Evolutionary conservation across 2,329 filamentous ascomycete species (phyloP), one percentile per base, ranked within the genome.

Genomic region (Nemania sp.): DNA sequence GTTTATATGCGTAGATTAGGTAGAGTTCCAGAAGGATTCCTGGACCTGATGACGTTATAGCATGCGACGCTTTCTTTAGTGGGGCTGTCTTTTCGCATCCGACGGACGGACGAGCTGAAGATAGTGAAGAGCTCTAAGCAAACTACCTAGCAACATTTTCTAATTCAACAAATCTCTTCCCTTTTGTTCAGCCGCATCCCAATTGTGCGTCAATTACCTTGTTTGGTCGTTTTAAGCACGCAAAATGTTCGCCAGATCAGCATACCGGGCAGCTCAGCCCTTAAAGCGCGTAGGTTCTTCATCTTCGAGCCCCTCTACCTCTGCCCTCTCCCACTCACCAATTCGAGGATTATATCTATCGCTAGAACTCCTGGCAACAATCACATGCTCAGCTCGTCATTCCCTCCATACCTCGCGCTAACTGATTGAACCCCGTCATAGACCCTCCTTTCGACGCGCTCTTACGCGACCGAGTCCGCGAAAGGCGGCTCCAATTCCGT

Each of bases 401-500:
- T 24, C 18, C 41, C 8, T 24, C 18, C 41, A 13, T 35, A 29
- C 7, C 32, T 35, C 6, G 11, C 2, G 59, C 73, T 76, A 63
- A 77, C 67, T 6, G 18, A 15, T 24, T 55, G 10, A 24, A 53
- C 38, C 43, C 20, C 45, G 22, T 35, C 15, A 35, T 11, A 79
- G 76, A 70, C 67, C 51, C 68, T 77, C 56, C 56, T 78, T 15
- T 72, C 63, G 8, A 58, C 74, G 47, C 77, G 77, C 61, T 70
- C 72, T 77, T 98, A 97, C 81, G 92, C 94, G 65, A 92, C 92
- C 72, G 86, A 89, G 75, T 75, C 79, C 18, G 65, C 79, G 70
- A 88, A 89, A 80, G 82, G 86, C 70, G 82, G 86, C 78, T 87
- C 85, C 78, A 89, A 88, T 76, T 80, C 86, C 45, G 78, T 89